These are phyloP conservation scores for Carex sylvatica DNA, from an alignment of 202 grass and related monocot species.

Conservation along the genomic window DNA sequence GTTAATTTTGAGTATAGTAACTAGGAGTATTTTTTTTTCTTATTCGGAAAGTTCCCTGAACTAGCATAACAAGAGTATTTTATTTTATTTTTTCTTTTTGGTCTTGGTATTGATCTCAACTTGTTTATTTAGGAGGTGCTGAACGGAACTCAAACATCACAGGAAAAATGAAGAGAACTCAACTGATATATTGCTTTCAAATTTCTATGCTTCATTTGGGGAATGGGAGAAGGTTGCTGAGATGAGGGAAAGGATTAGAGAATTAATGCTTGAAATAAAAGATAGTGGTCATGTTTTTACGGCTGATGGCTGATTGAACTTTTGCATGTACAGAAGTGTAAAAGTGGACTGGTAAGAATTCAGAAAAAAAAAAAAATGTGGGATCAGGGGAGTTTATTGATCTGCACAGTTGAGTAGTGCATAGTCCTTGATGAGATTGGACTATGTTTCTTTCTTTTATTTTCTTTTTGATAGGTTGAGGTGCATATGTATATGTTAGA, in stretches of 20 bases:
- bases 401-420: background rate
- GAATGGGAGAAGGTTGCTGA: conserved; percentile 61
- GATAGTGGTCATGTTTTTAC: conserved; percentile 46
- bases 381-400: conserved; percentile 28
- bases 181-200: conserved; percentile 76
- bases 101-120: too few relatives aligned
- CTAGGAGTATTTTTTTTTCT: too few relatives aligned
- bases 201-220: conserved; percentile 71
- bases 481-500: background rate
- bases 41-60: too few relatives aligned
- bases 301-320: conserved; percentile 48
- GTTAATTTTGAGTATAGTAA: too few relatives aligned
- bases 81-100: too few relatives aligned
- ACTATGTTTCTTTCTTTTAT: background rate
- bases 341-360: conserved; percentile 38
- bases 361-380: conserved; percentile 54
- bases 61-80: too few relatives aligned
- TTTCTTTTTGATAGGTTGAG: conserved; percentile 1
- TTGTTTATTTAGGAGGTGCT: too few relatives aligned
- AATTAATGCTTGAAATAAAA: conserved; percentile 55
- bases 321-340: conserved; percentile 34
- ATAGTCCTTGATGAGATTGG: background rate
- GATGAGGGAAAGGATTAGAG: conserved; percentile 71
- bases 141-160: too few relatives aligned
- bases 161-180: too few relatives aligned